These are phyloP conservation scores for Phialophora verrucosa DNA, from an alignment of 2,329 filamentous ascomycete species.

Conservation along the genomic window DNA sequence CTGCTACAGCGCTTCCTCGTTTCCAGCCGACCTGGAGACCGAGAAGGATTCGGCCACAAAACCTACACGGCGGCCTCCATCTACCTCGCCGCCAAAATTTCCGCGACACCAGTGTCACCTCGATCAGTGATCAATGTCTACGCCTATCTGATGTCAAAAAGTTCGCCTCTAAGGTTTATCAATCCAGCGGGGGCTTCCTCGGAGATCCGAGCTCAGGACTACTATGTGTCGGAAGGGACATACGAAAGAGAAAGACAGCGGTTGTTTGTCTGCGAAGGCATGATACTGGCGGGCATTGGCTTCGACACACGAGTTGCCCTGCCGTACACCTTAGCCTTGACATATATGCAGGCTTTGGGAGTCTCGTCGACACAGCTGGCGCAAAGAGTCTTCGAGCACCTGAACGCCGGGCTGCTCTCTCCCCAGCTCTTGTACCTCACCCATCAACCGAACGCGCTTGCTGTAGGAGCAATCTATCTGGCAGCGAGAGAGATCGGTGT, in stretches of 20 bases:
- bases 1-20: conserved; percentile 69
- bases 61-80: conserved; percentile 80
- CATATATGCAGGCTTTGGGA: conserved; percentile 89
- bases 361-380: conserved; percentile 64
- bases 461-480: conserved; percentile 89
- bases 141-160: conserved; percentile 72
- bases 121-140: conserved; percentile 86
- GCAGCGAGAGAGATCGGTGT: conserved; percentile 76
- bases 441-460: conserved; percentile 84
- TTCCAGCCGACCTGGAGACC: conserved; percentile 23
- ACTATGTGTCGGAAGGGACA: conserved; percentile 74
- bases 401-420: conserved; percentile 85
- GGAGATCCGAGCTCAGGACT: conserved; percentile 55
- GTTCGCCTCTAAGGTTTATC: conserved; percentile 56
- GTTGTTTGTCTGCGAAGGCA: conserved; percentile 76
- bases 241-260: conserved; percentile 69
- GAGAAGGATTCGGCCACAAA: conserved; percentile 51
- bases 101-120: conserved; percentile 74
- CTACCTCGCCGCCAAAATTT: conserved; percentile 83
- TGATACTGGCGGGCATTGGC: conserved; percentile 74
- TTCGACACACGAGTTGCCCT: conserved; percentile 86
- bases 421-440: conserved; percentile 91
- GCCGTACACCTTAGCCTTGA: conserved; percentile 84
- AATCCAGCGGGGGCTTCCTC: conserved; percentile 41
- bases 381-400: conserved; percentile 70